Evolutionary conservation across 1,284 basidiomycete species (phyloP).

Genomic region (Trichosporon sp.): DNA sequence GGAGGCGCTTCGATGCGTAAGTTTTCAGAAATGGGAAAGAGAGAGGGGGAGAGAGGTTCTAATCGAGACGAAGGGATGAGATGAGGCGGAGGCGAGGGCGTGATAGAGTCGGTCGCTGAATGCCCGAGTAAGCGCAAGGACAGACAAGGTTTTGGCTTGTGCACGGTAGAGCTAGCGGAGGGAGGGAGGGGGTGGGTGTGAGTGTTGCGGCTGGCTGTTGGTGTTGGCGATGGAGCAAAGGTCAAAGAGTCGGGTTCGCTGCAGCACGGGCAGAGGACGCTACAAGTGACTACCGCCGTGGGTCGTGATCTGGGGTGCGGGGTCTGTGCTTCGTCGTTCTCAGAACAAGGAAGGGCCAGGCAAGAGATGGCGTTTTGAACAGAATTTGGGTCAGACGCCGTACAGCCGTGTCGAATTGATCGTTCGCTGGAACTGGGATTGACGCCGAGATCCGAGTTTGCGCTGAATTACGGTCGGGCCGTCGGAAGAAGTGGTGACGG

Average conservation of each 20-base stretch:
- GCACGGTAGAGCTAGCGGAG: not conserved
- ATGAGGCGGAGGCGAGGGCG: not conserved
- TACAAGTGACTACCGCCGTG: conserved; percentile 11
- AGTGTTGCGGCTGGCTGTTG: not conserved
- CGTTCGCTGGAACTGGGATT: conserved; percentile 1
- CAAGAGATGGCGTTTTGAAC: not conserved
- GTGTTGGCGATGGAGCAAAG: not conserved
- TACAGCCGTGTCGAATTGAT: conserved; percentile 8
- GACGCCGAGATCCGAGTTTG: conserved; percentile 8
- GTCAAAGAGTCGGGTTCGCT: not conserved
- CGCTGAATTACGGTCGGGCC: not conserved
- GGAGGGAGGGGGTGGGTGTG: not conserved
- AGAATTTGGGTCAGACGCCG: not conserved
- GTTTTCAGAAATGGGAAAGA: conserved; percentile 1
- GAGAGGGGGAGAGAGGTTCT: not conserved
- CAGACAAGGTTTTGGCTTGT: conserved; percentile 13
- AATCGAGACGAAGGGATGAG: not conserved
- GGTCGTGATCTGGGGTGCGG: not conserved
- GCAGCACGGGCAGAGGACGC: not conserved
- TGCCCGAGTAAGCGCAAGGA: not conserved
- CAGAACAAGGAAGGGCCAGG: not conserved
- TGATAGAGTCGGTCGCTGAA: not conserved
- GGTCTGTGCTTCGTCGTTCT: not conserved
- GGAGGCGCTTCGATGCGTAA: not conserved
- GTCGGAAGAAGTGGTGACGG: not conserved